These are phyloP conservation scores for Kalmusia sp. DNA, from an alignment of 2,329 filamentous ascomycete species.

Conservation along the genomic window DNA sequence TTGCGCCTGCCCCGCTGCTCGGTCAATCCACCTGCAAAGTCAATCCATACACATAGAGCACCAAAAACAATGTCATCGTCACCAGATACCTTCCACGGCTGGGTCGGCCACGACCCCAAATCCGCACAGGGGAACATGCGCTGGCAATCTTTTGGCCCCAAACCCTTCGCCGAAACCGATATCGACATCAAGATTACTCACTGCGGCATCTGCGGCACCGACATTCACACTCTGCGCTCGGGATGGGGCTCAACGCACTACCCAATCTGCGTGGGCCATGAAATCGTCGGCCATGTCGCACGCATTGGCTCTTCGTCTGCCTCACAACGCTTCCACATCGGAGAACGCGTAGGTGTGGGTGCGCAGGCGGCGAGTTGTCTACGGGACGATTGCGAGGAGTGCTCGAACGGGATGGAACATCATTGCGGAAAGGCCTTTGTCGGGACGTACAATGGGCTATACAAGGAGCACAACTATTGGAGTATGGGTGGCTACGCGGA, in stretches of 20 bases:
- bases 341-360: constrained; percentile 65
- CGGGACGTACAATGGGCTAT: constrained; percentile 66
- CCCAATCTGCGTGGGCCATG: constrained; percentile 51
- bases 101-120: constrained; percentile 60
- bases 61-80: constrained; percentile 17
- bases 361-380: constrained; percentile 59
- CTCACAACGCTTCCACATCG: constrained; percentile 60
- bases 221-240: constrained; percentile 48
- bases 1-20: too few relatives aligned
- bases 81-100: constrained; percentile 62
- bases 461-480: constrained; percentile 64
- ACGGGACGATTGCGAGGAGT: constrained; percentile 59
- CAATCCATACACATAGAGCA: background rate
- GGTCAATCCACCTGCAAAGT: too few relatives aligned
- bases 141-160: constrained; percentile 58
- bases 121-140: constrained; percentile 62
- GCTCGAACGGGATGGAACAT: constrained; percentile 53
- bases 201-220: constrained; percentile 46
- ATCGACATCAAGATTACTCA: constrained; percentile 44
- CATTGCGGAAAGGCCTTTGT: constrained; percentile 54
- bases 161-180: constrained; percentile 45
- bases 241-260: constrained; percentile 56
- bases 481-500: constrained; percentile 70
- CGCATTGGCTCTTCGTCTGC: constrained; percentile 46
- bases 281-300: constrained; percentile 50